A percentile compares a stretch with the other conserved stretches of the same genome.
These are phyloP conservation scores for Leccinum pachyderme DNA, from an alignment of 1,284 basidiomycete species.

Conservation along the genomic window DNA sequence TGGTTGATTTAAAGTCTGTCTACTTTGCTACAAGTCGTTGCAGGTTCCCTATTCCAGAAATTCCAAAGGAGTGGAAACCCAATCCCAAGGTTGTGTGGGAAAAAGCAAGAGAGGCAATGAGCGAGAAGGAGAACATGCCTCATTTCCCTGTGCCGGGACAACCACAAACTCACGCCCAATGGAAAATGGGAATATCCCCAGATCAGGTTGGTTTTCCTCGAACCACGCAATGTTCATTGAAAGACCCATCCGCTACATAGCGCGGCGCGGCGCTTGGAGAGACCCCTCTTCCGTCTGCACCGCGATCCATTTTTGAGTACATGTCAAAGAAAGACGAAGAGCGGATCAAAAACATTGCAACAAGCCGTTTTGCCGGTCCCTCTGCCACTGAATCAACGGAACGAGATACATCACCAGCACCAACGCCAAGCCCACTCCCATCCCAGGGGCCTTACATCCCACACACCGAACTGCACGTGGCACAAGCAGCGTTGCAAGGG, in stretches of 20 bases:
- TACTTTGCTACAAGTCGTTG: constrained; percentile 11
- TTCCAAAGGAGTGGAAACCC: constrained; percentile 84
- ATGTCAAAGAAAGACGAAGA: constrained; percentile 90
- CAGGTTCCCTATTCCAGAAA: constrained; percentile 79
- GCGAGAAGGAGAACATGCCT: constrained; percentile 36
- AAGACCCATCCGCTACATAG: constrained; percentile 37
- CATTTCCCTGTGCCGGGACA: constrained; percentile 23
- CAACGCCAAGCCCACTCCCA: constrained; percentile 24
- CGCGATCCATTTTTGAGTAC: constrained; percentile 88
- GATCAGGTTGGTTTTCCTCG: constrained; percentile 54
- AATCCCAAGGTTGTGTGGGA: constrained; percentile 82
- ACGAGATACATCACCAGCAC: constrained; percentile 9
- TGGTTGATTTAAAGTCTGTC: constrained; percentile 1
- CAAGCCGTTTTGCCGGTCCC: constrained; percentile 29
- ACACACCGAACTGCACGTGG: constrained; percentile 70
- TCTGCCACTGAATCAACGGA: constrained; percentile 24
- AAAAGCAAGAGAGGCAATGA: constrained; percentile 49
- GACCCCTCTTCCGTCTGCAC: constrained; percentile 61
- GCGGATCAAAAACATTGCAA: constrained; percentile 68
- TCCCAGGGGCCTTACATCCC: constrained; percentile 51
- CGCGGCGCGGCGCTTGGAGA: constrained; percentile 86
- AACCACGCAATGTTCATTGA: background rate
- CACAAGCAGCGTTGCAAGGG: constrained; percentile 83
- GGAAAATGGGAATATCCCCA: constrained; percentile 60
- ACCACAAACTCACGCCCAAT: constrained; percentile 43